phyloP scores from a whole-genome alignment of 2,329 filamentous ascomycete species.

The Xylariaceae sp. region DNA sequence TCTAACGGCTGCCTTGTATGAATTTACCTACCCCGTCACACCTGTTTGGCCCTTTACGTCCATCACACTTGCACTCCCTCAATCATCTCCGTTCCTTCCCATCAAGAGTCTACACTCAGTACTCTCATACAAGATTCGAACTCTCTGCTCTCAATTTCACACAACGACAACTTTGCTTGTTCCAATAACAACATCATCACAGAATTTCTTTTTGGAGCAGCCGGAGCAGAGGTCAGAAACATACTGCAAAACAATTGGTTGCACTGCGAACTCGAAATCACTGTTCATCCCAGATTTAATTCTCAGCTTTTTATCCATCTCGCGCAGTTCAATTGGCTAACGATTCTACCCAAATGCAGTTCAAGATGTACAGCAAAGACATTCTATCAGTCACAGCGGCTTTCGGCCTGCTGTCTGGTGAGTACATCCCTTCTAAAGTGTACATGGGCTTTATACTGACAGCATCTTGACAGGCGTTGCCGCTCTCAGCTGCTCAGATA shows the following conservation, averaged over 20 bases:
- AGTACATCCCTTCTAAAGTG: constrained; percentile 14
- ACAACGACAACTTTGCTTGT: neutral
- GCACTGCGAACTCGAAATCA: neutral
- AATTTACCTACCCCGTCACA: neutral
- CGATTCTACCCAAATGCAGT: constrained; percentile 6
- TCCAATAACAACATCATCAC: neutral
- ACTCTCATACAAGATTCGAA: neutral
- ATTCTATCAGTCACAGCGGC: constrained; percentile 44
- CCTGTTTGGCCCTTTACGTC: neutral
- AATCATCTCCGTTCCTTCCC: too few species aligned
- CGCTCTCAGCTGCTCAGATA: constrained; percentile 31
- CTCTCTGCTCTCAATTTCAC: neutral
- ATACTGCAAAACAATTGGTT: neutral
- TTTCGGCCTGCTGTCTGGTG: constrained; percentile 42
- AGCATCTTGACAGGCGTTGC: constrained; percentile 24
- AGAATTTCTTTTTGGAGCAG: neutral
- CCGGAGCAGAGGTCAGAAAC: neutral
- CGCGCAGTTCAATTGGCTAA: constrained; percentile 3
- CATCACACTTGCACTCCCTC: neutral
- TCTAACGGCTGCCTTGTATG: neutral
- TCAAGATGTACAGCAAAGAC: constrained; percentile 46
- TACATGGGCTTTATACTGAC: too few species aligned
- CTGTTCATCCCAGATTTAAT: neutral
- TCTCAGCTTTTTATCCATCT: neutral
- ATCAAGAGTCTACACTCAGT: too few species aligned